Base-by-base conservation (phyloP, 345 rosid species). In the Euphorbia peplus region DNA sequence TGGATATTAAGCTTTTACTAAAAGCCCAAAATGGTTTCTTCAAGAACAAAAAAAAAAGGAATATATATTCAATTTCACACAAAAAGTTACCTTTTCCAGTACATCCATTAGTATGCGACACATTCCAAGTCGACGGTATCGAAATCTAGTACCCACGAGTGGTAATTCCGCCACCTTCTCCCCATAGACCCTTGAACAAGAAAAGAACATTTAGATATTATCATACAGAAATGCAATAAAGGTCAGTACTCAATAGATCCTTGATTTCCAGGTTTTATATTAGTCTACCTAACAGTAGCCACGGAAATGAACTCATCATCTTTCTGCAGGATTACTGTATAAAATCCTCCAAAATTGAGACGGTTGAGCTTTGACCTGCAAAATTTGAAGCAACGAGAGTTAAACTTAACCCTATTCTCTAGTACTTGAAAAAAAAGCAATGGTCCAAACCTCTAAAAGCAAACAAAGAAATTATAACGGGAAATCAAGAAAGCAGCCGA, bases 341-440 rank as follows among this genome's bases (percentile, higher is more conserved):
- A 88, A 79, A 93, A 93, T 65, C 96, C 97, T 74, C 22, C 82
- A 76, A 84, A 90, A 81, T 90, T 85, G 73, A 86, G 67, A 65
- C 96, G 88, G 66, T 80, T 85, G 42, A 85, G 83, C 59, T 84
- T 64, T 30, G 90, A 90, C 78, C 92, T 90, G 81, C 59, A 69
- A 75, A 69, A 67, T 64, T 64, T 46, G 29, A 64, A 64, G 64
- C 15, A 30, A 54, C 10, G 39, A 41, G 60, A 59, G 60, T 69
- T 59, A 64, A 19, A 41, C 56, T 24, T 14, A 75, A 69, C 47
- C 26, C 37, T 41, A 8, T 2, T 14, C 0, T 30, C 39, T 51
- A 22, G 21, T 21, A 47, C 59, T 15, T 48, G 53, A 48, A 48
- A 18, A 18, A 4, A 0, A 54, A 5, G 28, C 29, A 61, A 53